Percentiles rank a stretch among this genome's conserved stretches.
phyloP scores from a whole-genome alignment of 2,329 filamentous ascomycete genomes.

The Claviceps maximensis region DNA sequence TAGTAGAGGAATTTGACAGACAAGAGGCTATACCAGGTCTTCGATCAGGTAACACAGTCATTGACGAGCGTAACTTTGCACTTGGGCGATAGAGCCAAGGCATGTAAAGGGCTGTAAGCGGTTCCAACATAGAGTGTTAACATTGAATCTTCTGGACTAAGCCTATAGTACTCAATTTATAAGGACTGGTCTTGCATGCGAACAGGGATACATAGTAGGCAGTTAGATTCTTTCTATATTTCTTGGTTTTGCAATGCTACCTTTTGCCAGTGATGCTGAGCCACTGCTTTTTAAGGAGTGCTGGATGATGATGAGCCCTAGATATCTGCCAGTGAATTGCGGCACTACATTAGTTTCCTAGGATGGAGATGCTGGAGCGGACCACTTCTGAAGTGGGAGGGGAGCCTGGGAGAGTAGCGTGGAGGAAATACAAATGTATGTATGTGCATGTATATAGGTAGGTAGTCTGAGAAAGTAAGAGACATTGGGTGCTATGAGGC shows the following conservation, averaged over 20 bases:
- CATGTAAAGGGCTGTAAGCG: neutral
- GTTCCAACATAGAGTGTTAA: neutral
- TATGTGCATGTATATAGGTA: no score
- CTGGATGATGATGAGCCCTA: neutral
- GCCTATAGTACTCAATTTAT: conserved; percentile 4
- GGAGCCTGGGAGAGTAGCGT: neutral
- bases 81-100: conserved; percentile 1
- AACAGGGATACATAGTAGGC: conserved; percentile 2
- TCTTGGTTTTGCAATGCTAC: conserved; percentile 3
- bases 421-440: no score
- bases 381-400: neutral
- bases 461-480: no score
- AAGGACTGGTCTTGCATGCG: conserved; percentile 1
- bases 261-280: neutral
- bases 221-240: conserved; percentile 2
- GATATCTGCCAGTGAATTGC: neutral
- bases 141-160: conserved; percentile 2
- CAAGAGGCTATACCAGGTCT: conserved; percentile 22
- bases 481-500: neutral
- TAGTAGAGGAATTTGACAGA: conserved; percentile 24
- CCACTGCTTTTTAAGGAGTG: neutral
- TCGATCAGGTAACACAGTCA: conserved; percentile 24
- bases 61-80: conserved; percentile 25
- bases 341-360: neutral
- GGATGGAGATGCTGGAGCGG: neutral